Evolutionary conservation across 345 rosid genomes (phyloP).

Genomic region (Citrus sinensis): DNA sequence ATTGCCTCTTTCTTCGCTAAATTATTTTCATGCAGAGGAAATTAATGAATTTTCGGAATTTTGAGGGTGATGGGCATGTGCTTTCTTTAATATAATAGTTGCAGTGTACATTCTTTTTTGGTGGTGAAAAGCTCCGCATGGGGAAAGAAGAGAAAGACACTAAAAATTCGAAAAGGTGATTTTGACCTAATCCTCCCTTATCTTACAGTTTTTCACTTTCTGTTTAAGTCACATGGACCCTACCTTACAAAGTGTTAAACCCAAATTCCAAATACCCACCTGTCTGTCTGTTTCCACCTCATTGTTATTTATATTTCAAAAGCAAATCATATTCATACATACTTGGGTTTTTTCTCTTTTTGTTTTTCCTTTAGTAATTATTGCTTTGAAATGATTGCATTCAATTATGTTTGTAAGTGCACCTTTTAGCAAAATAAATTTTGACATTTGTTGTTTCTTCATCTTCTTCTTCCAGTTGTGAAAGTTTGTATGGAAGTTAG

Average conservation of each 20-base stretch:
- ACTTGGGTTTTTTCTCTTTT: constrained; percentile 1
- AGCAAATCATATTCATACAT: background rate
- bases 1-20: background rate
- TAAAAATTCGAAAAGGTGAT: constrained; percentile 12
- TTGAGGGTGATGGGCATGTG: constrained; percentile 18
- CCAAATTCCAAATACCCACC: background rate
- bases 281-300: background rate
- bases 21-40: background rate
- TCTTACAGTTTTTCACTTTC: constrained; percentile 18
- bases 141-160: constrained; percentile 21
- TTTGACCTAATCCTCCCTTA: constrained; percentile 25
- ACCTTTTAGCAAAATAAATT: constrained; percentile 4
- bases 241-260: background rate
- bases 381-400: constrained; percentile 29
- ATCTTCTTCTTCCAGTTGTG: background rate
- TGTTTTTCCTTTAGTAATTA: constrained; percentile 18
- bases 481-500: constrained; percentile 33
- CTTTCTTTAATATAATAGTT: constrained; percentile 14
- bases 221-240: constrained; percentile 5
- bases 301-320: background rate
- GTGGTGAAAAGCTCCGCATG: constrained; percentile 29
- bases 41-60: background rate
- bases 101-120: constrained; percentile 6
- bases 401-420: constrained; percentile 18
- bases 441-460: background rate